These are phyloP conservation scores for Euphorbia schlechtendalii DNA, from an alignment of 441 rosid species.

Conservation along the genomic window DNA sequence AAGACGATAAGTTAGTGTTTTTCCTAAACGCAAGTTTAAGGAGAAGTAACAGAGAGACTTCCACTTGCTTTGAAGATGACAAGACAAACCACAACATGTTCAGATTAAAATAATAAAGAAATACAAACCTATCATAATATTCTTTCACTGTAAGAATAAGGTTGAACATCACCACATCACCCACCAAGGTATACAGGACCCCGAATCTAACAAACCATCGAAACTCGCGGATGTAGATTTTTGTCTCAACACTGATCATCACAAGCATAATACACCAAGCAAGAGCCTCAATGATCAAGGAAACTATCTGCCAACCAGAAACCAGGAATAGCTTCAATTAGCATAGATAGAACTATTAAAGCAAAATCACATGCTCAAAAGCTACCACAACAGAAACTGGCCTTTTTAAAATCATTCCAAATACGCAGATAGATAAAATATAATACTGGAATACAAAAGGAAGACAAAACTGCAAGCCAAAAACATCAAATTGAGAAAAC, in stretches of 20 bases:
- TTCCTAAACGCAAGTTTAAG: slow-evolving; percentile 5
- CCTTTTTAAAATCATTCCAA: background rate
- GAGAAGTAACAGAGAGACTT: background rate
- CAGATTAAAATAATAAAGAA: slow-evolving; percentile 6
- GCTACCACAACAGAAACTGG: background rate
- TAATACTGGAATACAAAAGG: slow-evolving; percentile 12
- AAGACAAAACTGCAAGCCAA: background rate
- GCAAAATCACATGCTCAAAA: background rate
- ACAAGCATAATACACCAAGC: slow-evolving; percentile 81
- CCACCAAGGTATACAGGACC: slow-evolving; percentile 69
- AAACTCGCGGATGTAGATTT: slow-evolving; percentile 67
- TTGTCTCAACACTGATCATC: slow-evolving; percentile 72
- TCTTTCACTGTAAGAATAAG: slow-evolving; percentile 69
- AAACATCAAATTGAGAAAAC: slow-evolving; percentile 3
- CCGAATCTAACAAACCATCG: slow-evolving; percentile 97
- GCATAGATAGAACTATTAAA: background rate
- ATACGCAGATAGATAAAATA: background rate
- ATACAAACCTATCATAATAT: slow-evolving; percentile 57
- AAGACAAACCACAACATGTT: background rate
- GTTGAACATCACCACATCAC: slow-evolving; percentile 76
- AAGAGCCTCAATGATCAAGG: slow-evolving; percentile 64
- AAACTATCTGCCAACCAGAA: slow-evolving; percentile 47
- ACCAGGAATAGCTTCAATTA: background rate
- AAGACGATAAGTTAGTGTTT: slow-evolving; percentile 22
- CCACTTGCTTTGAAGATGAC: background rate